phyloP scores from a whole-genome alignment of 192 early-diverging fungal species.

The Coemansia guatemalensis region DNA sequence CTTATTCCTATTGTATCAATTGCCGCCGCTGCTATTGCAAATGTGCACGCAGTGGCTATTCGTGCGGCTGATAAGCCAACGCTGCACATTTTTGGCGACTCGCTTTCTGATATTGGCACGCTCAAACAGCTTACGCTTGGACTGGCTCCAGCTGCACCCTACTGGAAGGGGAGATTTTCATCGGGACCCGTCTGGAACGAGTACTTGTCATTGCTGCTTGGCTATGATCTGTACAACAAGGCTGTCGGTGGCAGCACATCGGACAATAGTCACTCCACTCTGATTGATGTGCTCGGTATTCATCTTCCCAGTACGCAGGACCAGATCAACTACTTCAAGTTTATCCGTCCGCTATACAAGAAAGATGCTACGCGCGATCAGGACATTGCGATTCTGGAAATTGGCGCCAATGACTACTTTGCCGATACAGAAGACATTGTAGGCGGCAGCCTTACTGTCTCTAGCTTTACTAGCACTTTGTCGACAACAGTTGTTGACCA shows the following conservation, averaged over 20 bases:
- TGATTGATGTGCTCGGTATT: conserved; percentile 17
- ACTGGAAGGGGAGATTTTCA: conserved; percentile 40
- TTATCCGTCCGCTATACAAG: conserved; percentile 19
- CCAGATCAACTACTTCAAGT: conserved; percentile 41
- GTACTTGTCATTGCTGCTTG: conserved; percentile 19
- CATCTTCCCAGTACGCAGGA: conserved; percentile 35
- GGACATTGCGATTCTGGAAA: conserved; percentile 26
- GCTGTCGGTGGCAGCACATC: conserved; percentile 33
- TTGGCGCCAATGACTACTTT: conserved; percentile 43
- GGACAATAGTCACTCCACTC: conserved; percentile 17
- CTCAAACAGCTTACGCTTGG: conserved; percentile 35
- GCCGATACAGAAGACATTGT: conserved; percentile 4
- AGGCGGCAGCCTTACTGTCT: conserved; percentile 3
- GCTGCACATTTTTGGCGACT: conserved; percentile 34
- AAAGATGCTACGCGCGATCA: conserved; percentile 7
- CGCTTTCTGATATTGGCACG: conserved; percentile 35
- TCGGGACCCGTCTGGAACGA: conserved; percentile 44
- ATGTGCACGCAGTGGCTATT: conserved; percentile 9
- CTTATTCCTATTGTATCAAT: conserved; percentile 7
- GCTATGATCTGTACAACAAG: conserved; percentile 33
- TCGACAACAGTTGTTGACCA: conserved; percentile 17
- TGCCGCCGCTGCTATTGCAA: not conserved
- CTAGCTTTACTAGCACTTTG: conserved; percentile 19
- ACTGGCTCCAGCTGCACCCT: conserved; percentile 17
- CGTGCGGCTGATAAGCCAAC: conserved; percentile 9